A percentile compares a stretch with the other conserved stretches of the same genome.
phyloP scores from a whole-genome alignment of 495 filamentous ascomycete species.

The Collariella sp. region DNA sequence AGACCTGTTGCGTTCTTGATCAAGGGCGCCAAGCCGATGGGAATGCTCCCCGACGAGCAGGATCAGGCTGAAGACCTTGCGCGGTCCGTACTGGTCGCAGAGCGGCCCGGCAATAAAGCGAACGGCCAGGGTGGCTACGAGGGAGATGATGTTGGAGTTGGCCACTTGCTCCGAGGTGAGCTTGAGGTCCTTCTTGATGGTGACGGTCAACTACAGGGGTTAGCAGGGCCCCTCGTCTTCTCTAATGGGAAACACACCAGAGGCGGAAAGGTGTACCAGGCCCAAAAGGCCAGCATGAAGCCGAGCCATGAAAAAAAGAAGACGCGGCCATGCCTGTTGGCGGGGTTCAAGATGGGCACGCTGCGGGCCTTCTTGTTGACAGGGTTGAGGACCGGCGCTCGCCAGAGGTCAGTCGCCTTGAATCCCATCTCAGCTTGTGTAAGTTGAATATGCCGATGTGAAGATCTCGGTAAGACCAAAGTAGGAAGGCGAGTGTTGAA shows the following conservation, averaged over 20 bases:
- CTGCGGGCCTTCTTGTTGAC: slow-evolving; percentile 71
- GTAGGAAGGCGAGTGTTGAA: neutral
- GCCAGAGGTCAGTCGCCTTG: slow-evolving; percentile 46
- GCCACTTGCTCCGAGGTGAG: slow-evolving; percentile 65
- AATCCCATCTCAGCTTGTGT: slow-evolving; percentile 31
- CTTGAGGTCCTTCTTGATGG: slow-evolving; percentile 68
- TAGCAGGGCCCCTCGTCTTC: neutral
- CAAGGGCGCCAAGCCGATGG: slow-evolving; percentile 74
- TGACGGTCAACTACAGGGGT: slow-evolving; percentile 49
- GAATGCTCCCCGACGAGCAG: slow-evolving; percentile 70
- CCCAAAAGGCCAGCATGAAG: slow-evolving; percentile 93
- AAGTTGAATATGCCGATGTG: neutral
- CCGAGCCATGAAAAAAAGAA: slow-evolving; percentile 95
- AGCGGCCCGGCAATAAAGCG: slow-evolving; percentile 74
- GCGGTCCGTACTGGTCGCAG: slow-evolving; percentile 79
- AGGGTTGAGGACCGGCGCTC: slow-evolving; percentile 58
- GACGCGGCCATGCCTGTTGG: slow-evolving; percentile 75
- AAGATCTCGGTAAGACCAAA: too few species aligned
- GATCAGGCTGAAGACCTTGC: slow-evolving; percentile 67
- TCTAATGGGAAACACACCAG: slow-evolving; percentile 45
- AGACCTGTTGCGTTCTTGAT: slow-evolving; percentile 62
- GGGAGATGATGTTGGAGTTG: slow-evolving; percentile 87
- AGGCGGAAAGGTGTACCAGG: slow-evolving; percentile 82
- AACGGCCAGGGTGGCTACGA: slow-evolving; percentile 73
- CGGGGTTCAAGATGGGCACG: slow-evolving; percentile 71